Conservation (phyloP, 1,284 basidiomycete genomes). For the Farysia itapuensis region DNA sequence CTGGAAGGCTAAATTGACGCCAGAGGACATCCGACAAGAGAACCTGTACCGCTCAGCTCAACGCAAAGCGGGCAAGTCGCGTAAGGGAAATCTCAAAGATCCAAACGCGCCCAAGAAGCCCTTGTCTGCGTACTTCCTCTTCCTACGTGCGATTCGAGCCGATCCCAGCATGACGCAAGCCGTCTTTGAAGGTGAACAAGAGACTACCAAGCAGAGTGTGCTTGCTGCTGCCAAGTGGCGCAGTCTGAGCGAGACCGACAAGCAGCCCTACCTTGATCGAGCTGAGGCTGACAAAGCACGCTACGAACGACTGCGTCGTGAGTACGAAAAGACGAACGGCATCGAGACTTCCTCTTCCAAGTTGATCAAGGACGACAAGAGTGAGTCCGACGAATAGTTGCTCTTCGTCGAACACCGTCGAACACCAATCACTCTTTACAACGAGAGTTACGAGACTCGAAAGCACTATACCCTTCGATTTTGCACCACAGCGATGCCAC, state of each 20-base stretch:
- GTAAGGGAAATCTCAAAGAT: constrained; percentile 93
- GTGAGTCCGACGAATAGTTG: constrained; percentile 2
- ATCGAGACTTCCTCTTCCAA: constrained; percentile 1
- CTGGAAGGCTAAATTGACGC: constrained; percentile 86
- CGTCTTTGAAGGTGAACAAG: constrained; percentile 87
- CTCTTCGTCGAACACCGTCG: too few relatives aligned
- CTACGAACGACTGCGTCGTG: constrained; percentile 49
- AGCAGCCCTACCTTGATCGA: constrained; percentile 61
- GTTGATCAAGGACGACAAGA: neutral
- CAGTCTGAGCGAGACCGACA: constrained; percentile 84
- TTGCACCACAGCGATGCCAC: too few relatives aligned
- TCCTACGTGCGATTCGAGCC: constrained; percentile 61
- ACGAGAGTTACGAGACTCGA: too few relatives aligned
- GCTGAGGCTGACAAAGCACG: constrained; percentile 52
- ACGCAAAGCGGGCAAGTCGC: constrained; percentile 86
- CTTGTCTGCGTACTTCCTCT: constrained; percentile 91
- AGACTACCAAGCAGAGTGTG: constrained; percentile 92
- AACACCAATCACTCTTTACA: too few relatives aligned
- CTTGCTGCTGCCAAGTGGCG: constrained; percentile 90
- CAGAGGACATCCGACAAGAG: constrained; percentile 91
- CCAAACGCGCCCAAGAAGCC: constrained; percentile 96
- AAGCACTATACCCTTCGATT: too few relatives aligned
- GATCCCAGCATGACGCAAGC: constrained; percentile 62
- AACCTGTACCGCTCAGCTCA: constrained; percentile 87
- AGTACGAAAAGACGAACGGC: constrained; percentile 40